Conservation (phyloP, 345 rosid species). For the Brassica nigra region DNA sequence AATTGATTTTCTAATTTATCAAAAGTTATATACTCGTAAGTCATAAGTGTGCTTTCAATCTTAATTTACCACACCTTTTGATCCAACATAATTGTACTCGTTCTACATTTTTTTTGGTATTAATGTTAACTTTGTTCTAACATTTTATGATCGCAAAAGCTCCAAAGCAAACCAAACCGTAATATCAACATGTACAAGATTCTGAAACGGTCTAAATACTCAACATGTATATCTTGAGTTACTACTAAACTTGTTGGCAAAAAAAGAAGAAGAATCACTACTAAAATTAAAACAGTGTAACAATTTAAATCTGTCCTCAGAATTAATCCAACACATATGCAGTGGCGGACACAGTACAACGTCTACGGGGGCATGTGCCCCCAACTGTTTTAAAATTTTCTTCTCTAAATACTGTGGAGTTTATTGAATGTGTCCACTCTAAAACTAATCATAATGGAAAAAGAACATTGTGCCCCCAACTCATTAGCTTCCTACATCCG, state of each 20-base stretch:
- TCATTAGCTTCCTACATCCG: too few species aligned
- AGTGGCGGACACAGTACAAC: too few species aligned
- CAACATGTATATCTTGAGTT: background rate
- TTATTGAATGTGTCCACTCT: too few species aligned
- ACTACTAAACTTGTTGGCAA: background rate
- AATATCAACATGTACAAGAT: conserved; percentile 18
- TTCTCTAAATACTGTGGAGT: too few species aligned
- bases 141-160: background rate
- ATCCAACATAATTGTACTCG: background rate
- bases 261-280: background rate
- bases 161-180: background rate
- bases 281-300: background rate
- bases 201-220: background rate
- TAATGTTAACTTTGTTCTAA: too few species aligned
- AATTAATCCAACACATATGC: background rate
- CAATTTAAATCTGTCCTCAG: background rate
- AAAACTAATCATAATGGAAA: too few species aligned
- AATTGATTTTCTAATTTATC: background rate
- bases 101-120: background rate
- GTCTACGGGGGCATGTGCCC: too few species aligned
- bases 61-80: background rate
- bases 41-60: background rate
- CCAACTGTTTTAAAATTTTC: too few species aligned
- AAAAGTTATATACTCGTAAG: background rate
- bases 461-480: too few species aligned